phyloP scores from a whole-genome alignment of 192 early-diverging fungal species.

The Umbelopsis isabellina region DNA sequence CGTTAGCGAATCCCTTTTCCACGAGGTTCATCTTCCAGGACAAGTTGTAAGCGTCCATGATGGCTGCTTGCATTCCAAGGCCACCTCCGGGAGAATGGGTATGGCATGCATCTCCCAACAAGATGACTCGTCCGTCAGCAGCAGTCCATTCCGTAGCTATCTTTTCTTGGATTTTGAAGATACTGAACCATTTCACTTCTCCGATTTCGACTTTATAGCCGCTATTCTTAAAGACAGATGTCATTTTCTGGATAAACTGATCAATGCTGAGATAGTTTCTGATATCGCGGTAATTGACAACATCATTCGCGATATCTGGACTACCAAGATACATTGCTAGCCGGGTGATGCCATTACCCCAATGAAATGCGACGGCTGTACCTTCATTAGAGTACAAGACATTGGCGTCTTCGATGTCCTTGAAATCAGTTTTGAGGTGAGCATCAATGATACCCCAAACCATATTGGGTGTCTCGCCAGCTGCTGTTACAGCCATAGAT shows the following conservation, averaged over 20 bases:
- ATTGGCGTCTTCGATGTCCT: background rate
- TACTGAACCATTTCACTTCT: conserved; percentile 17
- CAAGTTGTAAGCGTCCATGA: conserved; percentile 17
- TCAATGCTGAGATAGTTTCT: conserved; percentile 21
- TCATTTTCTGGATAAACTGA: conserved; percentile 3
- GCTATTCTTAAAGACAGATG: background rate
- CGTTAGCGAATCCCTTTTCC: background rate
- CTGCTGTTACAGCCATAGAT: conserved; percentile 23
- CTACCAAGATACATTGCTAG: conserved; percentile 15
- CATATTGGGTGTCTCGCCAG: conserved; percentile 25
- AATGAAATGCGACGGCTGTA: conserved; percentile 11
- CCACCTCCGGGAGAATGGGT: conserved; percentile 37
- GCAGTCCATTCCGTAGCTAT: conserved; percentile 4
- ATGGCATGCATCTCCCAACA: conserved; percentile 39
- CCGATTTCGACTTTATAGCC: conserved; percentile 8
- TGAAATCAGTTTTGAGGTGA: conserved; percentile 17
- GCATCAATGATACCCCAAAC: conserved; percentile 31
- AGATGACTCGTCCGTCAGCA: conserved; percentile 31
- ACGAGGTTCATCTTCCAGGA: conserved; percentile 2
- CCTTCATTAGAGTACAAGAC: conserved; percentile 1
- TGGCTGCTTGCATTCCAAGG: conserved; percentile 30
- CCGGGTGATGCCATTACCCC: conserved; percentile 11
- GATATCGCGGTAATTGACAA: conserved; percentile 15
- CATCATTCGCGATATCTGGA: conserved; percentile 6
- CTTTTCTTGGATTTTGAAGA: conserved; percentile 18